Evolutionary conservation across 805 yeast genomes (phyloP).

Genomic region (Pichia heedii): DNA sequence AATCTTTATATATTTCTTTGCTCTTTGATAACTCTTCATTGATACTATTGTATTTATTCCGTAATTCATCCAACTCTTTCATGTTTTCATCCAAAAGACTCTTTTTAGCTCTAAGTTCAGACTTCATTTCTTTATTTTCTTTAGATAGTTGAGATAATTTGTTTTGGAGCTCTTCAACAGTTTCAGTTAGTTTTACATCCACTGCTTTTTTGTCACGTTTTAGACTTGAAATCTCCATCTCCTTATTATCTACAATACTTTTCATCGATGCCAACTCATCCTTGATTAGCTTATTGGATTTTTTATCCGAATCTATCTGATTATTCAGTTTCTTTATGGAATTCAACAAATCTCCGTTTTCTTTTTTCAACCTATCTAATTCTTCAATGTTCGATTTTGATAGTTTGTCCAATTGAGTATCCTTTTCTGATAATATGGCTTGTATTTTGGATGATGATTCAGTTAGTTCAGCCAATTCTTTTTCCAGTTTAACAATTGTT

Average conservation of each 20-base stretch:
- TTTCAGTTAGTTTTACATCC: conserved; percentile 1
- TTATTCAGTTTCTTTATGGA: conserved; percentile 2
- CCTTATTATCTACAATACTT: conserved; percentile 24
- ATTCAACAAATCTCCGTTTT: conserved; percentile 11
- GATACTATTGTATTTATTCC: neutral
- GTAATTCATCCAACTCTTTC: neutral
- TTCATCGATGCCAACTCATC: conserved; percentile 27
- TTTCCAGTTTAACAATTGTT: conserved; percentile 21
- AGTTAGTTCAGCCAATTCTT: conserved; percentile 12
- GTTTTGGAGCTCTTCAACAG: conserved; percentile 1
- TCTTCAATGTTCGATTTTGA: neutral
- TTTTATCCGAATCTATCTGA: conserved; percentile 6
- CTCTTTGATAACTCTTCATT: conserved; percentile 29
- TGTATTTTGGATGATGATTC: neutral
- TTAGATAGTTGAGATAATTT: conserved; percentile 2
- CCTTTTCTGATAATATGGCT: conserved; percentile 9
- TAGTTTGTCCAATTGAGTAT: conserved; percentile 18
- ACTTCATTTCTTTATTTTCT: conserved; percentile 21
- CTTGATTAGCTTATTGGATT: conserved; percentile 11
- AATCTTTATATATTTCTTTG: conserved; percentile 22
- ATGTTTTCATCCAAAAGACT: neutral
- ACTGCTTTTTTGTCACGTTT: conserved; percentile 8
- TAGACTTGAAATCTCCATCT: conserved; percentile 21
- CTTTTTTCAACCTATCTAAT: conserved; percentile 7
- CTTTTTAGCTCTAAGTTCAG: conserved; percentile 22